These are phyloP conservation scores for Lepidium africanum DNA, from an alignment of 345 rosid genomes.

Conservation along the genomic window DNA sequence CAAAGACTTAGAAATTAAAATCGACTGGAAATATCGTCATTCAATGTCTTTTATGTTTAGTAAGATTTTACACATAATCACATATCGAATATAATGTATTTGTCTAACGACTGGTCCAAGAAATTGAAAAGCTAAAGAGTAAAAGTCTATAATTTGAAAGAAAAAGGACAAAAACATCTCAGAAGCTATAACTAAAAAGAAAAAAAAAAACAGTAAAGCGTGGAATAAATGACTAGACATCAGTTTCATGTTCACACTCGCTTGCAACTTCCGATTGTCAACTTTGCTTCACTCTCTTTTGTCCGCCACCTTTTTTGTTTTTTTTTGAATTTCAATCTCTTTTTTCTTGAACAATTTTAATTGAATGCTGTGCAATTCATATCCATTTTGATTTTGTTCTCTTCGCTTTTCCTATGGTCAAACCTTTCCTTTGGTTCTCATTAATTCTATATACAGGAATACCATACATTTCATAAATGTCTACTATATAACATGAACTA, in stretches of 20 bases:
- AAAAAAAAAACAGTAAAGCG: background rate
- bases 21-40: too few species aligned
- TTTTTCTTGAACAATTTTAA: background rate
- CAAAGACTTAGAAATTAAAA: background rate
- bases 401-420: background rate
- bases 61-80: slow-evolving; percentile 3
- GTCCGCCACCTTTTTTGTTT: slow-evolving; percentile 36
- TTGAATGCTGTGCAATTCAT: background rate
- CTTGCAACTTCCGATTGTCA: slow-evolving; percentile 24
- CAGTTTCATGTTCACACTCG: slow-evolving; percentile 37
- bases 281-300: slow-evolving; percentile 33
- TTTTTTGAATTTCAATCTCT: too few species aligned
- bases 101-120: background rate
- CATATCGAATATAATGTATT: background rate
- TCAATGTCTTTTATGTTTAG: background rate
- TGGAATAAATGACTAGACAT: slow-evolving; percentile 25
- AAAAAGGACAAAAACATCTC: too few species aligned
- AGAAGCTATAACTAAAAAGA: background rate
- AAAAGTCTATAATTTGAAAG: too few species aligned
- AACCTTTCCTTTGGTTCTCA: background rate
- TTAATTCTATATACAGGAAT: background rate
- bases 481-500: background rate
- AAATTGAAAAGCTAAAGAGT: background rate
- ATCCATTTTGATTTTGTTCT: slow-evolving; percentile 8
- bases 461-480: background rate